Conservation (phyloP, 2,329 filamentous ascomycete genomes). For the Colletotrichum destructivum region DNA sequence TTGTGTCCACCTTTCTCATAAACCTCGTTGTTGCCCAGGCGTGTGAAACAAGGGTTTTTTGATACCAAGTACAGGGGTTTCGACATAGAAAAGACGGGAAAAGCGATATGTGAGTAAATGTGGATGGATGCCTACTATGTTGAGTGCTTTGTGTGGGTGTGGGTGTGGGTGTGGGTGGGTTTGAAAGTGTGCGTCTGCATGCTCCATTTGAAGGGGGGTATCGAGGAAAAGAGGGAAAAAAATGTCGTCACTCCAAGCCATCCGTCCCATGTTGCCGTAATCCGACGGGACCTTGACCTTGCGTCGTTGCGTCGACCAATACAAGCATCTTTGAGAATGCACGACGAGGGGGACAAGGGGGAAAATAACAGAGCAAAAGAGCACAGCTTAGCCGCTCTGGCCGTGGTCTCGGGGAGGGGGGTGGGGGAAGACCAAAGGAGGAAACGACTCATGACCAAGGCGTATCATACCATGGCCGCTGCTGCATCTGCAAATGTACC, state of each 20-base stretch:
- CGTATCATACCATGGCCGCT: constrained; percentile 61
- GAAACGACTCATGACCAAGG: constrained; percentile 34
- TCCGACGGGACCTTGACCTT: constrained; percentile 31
- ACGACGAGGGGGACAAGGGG: background rate
- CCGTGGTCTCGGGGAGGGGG: background rate
- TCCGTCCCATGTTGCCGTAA: constrained; percentile 35
- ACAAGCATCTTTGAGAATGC: constrained; percentile 17
- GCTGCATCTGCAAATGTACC: constrained; percentile 74
- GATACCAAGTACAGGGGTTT: constrained; percentile 28
- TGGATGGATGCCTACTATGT: constrained; percentile 21
- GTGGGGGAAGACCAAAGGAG: background rate
- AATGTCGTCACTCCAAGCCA: constrained; percentile 39
- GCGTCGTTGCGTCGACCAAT: constrained; percentile 24
- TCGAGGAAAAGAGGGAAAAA: constrained; percentile 32
- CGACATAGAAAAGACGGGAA: constrained; percentile 23
- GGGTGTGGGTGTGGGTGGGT: constrained; percentile 24
- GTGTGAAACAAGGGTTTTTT: constrained; percentile 35
- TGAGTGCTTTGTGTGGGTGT: background rate
- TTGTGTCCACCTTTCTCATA: constrained; percentile 41
- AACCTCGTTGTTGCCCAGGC: constrained; percentile 36
- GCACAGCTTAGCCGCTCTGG: constrained; percentile 17
- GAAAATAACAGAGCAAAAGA: background rate
- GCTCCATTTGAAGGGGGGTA: constrained; percentile 29
- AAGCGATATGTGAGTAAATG: constrained; percentile 37
- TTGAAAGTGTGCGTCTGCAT: constrained; percentile 22